These are phyloP conservation scores for Didymella lethalis DNA, from an alignment of 2,329 filamentous ascomycete species.

Conservation along the genomic window DNA sequence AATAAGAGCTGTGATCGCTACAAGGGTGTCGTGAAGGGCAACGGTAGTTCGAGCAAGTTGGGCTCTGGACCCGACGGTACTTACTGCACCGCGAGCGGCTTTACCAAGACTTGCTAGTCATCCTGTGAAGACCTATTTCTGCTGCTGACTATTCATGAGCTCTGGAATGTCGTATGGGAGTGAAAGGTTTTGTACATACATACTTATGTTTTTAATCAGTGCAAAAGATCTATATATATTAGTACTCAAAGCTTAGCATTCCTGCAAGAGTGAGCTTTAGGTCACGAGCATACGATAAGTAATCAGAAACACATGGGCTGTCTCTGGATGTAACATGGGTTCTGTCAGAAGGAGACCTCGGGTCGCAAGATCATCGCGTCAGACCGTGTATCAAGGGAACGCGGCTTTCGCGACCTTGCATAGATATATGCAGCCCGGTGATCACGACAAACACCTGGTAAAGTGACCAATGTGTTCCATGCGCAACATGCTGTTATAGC, in stretches of 20 bases:
- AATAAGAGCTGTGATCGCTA: constrained; percentile 25
- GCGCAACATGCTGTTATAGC: not conserved
- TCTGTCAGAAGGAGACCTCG: not conserved
- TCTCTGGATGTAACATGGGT: not conserved
- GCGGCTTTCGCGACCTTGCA: too few relatives aligned
- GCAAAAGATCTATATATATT: not conserved
- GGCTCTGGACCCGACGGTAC: constrained; percentile 25
- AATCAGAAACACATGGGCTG: not conserved
- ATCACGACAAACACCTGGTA: too few relatives aligned
- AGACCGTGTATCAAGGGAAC: too few relatives aligned
- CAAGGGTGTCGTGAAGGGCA: constrained; percentile 25
- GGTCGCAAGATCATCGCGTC: too few relatives aligned
- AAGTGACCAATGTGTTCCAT: not conserved
- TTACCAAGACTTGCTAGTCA: not conserved
- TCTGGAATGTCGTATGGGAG: not conserved
- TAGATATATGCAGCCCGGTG: too few relatives aligned
- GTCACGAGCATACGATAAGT: not conserved
- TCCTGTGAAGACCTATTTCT: not conserved
- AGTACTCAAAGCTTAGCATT: not conserved
- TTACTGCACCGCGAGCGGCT: constrained; percentile 6
- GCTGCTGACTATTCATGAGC: too few relatives aligned
- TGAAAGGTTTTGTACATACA: not conserved
- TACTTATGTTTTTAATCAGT: not conserved
- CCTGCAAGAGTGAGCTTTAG: too few relatives aligned
- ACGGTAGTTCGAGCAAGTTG: constrained; percentile 21